Conservation (phyloP, 148 eudicot species). For the Silene uniflora region DNA sequence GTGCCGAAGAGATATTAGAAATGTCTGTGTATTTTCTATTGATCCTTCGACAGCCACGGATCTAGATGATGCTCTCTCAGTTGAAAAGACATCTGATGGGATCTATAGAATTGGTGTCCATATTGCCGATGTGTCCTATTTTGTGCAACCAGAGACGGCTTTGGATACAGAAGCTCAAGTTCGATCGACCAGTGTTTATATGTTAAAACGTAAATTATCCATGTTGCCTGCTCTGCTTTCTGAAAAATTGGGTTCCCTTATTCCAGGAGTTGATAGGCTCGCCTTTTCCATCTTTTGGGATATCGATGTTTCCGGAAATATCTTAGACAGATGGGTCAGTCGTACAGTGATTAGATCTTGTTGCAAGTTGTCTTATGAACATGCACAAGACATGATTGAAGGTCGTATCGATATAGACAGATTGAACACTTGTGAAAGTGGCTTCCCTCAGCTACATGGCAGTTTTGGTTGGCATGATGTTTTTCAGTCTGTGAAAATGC, state of each 20-base stretch:
- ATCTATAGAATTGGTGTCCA: slow-evolving; percentile 77
- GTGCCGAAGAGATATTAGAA: slow-evolving; percentile 65
- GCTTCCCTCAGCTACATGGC: slow-evolving; percentile 54
- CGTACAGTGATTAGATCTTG: slow-evolving; percentile 82
- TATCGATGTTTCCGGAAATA: slow-evolving; percentile 49
- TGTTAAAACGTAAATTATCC: slow-evolving; percentile 54
- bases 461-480: slow-evolving; percentile 64
- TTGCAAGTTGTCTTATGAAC: slow-evolving; percentile 88
- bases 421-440: slow-evolving; percentile 19
- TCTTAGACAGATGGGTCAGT: slow-evolving; percentile 78
- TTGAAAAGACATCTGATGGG: slow-evolving; percentile 54
- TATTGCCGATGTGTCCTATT: slow-evolving; percentile 85
- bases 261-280: slow-evolving; percentile 87
- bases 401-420: slow-evolving; percentile 33
- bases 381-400: slow-evolving; percentile 81
- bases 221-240: slow-evolving; percentile 84
- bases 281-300: slow-evolving; percentile 90
- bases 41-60: slow-evolving; percentile 89
- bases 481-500: slow-evolving; percentile 48
- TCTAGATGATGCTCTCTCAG: slow-evolving; percentile 92
- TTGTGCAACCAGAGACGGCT: slow-evolving; percentile 72
- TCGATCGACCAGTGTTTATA: slow-evolving; percentile 76
- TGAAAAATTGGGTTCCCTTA: slow-evolving; percentile 77
- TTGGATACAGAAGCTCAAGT: slow-evolving; percentile 70
- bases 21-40: slow-evolving; percentile 72